Base-by-base conservation (phyloP, 495 filamentous ascomycete species). In the Tuber melanosporum region DNA sequence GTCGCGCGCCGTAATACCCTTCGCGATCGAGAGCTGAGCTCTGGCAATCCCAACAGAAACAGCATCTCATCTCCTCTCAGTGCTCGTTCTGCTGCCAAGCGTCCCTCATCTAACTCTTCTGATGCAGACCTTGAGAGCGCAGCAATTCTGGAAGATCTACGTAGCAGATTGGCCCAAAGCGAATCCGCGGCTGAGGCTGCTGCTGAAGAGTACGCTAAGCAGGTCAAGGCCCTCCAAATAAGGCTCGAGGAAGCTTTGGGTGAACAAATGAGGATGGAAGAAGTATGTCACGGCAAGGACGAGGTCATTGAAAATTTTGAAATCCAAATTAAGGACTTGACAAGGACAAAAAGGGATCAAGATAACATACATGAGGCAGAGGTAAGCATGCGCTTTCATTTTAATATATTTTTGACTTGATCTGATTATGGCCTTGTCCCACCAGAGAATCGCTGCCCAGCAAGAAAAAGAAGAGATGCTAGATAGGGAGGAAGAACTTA, bases 301-400 rank as follows among this genome's bases (percentile, higher is more conserved):
- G 91, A 92, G 84, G 88, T 89, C 81, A 89, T 97, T 73, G 94
- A 97, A 80, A 85, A 87, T 12, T 87, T 98, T 70, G 89, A 92
- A 82, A 91, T 90, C 81, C 92, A 96, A 82, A 92, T 93, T 83
- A 89, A 91, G 75, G 93, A 97, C 73, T 87, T 89, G 62, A 88
- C 90, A 22, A 89, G 93, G 72, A 91, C 95, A 85, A 92, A 92
- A 80, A 88, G 94, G 75, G 95, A 99, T 82, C 88, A 97, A 84
- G 94, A 97, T 83, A 89, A 89, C 75, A 92, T 94, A 47, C 95
- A 95, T 85, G 95, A 98, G 84, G 88, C 91, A 70, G 95, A 99
- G 82, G 82, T 83, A 73, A 70, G 73, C 71, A 39, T 69, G 17
- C 41, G 52, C 39, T 46, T 73, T 47, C 52, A 39, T 41, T 36